phyloP scores from a whole-genome alignment of 345 rosid genomes.

The Eutrema heterophyllum region DNA sequence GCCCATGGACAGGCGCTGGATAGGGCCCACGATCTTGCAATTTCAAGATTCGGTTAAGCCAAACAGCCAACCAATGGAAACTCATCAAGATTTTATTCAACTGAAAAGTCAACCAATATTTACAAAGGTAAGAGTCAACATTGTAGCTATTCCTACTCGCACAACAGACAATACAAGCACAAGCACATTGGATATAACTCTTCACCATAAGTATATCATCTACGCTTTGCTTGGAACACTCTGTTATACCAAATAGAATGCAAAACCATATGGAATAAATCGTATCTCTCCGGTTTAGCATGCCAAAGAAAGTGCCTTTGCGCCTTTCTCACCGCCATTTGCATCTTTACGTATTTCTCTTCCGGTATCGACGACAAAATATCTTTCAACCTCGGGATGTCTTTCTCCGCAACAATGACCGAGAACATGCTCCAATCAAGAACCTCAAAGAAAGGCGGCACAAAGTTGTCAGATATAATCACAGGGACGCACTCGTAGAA shows the following conservation, averaged over 20 bases:
- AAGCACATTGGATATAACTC: neutral
- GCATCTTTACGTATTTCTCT: constrained; percentile 64
- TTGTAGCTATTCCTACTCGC: neutral
- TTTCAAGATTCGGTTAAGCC: neutral
- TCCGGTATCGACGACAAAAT: constrained; percentile 57
- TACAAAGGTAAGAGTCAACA: constrained; percentile 10
- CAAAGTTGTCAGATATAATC: constrained; percentile 82
- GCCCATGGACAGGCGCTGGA: neutral
- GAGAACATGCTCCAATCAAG: constrained; percentile 79
- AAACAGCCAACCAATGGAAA: no score
- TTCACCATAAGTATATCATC: constrained; percentile 25
- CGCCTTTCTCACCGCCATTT: constrained; percentile 64
- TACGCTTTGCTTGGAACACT: constrained; percentile 70
- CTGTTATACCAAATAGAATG: constrained; percentile 90
- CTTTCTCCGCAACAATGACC: constrained; percentile 69
- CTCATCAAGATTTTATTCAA: neutral
- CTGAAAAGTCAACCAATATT: neutral
- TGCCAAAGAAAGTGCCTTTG: constrained; percentile 93
- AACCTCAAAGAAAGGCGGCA: constrained; percentile 85
- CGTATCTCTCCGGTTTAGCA: constrained; percentile 70
- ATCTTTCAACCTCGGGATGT: constrained; percentile 68
- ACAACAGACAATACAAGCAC: neutral
- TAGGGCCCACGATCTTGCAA: neutral
- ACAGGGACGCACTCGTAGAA: constrained; percentile 92
- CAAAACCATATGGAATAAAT: constrained; percentile 87